phyloP scores from a whole-genome alignment of 192 early-diverging fungal genomes.

The Dispira simplex region DNA sequence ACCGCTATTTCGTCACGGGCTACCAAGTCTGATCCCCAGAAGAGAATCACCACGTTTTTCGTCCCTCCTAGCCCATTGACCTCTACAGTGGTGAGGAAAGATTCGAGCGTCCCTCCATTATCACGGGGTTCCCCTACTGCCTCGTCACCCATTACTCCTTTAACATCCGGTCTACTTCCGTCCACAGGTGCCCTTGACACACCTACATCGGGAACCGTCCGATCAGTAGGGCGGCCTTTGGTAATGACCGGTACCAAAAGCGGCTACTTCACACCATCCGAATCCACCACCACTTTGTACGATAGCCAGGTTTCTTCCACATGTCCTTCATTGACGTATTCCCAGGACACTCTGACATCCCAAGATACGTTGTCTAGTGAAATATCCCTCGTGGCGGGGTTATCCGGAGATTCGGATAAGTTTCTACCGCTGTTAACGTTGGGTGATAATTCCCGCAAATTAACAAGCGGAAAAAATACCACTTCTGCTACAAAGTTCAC shows the following conservation, averaged over 20 bases:
- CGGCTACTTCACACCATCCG: not conserved
- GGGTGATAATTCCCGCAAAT: too few relatives aligned
- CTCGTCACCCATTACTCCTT: not conserved
- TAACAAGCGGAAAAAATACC: too few relatives aligned
- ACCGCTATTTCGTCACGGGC: not conserved
- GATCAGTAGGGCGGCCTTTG: not conserved
- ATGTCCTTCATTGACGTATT: not conserved
- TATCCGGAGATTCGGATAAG: too few relatives aligned
- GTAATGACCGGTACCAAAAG: not conserved
- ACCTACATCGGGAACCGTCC: not conserved
- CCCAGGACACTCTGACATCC: not conserved
- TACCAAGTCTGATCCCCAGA: not conserved
- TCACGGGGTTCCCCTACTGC: not conserved
- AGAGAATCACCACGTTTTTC: not conserved
- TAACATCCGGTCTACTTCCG: not conserved
- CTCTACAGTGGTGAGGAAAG: not conserved
- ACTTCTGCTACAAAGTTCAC: too few relatives aligned
- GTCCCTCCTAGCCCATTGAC: not conserved
- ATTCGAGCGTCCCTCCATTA: not conserved
- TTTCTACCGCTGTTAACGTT: too few relatives aligned
- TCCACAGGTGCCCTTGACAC: not conserved
- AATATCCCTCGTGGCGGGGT: too few relatives aligned
- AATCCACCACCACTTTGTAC: not conserved
- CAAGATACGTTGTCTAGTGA: conserved; percentile 3
- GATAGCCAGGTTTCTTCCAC: not conserved